Conservation (phyloP, 2,329 filamentous ascomycete genomes). For the Neonectria punicea region DNA sequence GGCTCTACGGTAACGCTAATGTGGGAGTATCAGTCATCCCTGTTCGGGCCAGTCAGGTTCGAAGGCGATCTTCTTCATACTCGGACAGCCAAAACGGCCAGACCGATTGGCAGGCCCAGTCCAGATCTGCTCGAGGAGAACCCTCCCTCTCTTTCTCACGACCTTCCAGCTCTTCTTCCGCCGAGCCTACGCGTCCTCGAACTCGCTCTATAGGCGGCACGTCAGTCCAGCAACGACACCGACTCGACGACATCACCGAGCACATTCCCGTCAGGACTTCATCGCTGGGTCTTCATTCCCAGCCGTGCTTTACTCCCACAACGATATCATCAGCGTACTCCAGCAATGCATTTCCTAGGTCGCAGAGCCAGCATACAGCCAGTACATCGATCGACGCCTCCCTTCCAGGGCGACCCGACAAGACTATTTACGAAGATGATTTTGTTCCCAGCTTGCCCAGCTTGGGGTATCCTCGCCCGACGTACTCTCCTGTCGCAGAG, state of each 20-base stretch:
- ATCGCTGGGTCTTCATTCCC: constrained; percentile 51
- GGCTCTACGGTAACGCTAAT: constrained; percentile 4
- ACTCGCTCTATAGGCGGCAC: constrained; percentile 37
- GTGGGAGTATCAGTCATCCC: constrained; percentile 23
- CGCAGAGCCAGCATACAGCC: constrained; percentile 57
- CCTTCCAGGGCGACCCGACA: constrained; percentile 32
- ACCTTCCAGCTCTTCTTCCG: constrained; percentile 40
- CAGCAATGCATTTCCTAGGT: constrained; percentile 52
- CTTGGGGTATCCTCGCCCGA: neutral
- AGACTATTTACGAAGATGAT: constrained; percentile 27
- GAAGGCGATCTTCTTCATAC: constrained; percentile 20
- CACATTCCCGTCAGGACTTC: constrained; percentile 48
- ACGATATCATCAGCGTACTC: constrained; percentile 48
- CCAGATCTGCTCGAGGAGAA: constrained; percentile 28
- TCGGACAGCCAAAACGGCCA: constrained; percentile 27
- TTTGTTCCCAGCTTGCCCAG: constrained; percentile 15
- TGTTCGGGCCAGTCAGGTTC: constrained; percentile 23
- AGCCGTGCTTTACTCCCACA: constrained; percentile 50
- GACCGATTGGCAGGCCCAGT: constrained; percentile 19
- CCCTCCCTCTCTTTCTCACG: constrained; percentile 31
- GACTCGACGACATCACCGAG: constrained; percentile 50
- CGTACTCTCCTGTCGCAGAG: constrained; percentile 26
- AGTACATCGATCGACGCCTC: constrained; percentile 57
- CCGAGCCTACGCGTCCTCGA: constrained; percentile 31
- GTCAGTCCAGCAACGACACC: constrained; percentile 25